Evolutionary conservation across 768 basidiomycete genomes (phyloP), one percentile per base, ranked within the genome.

Genomic region (Cystobasidium ongulense): DNA sequence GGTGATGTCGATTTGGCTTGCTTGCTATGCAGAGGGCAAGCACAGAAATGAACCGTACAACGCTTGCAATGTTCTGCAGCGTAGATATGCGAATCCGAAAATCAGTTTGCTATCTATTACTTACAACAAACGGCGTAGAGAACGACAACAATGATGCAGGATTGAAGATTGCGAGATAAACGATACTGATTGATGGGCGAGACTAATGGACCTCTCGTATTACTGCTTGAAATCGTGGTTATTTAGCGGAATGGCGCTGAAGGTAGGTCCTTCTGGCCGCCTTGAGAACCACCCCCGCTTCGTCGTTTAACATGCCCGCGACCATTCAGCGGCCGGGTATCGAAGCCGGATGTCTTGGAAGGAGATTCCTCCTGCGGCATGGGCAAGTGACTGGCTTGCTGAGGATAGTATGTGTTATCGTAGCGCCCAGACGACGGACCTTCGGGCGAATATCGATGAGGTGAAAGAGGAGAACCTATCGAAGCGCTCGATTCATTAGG

Each of bases 301-400:
- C 68, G 4, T 36, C 68, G 3, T 53, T 71, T 71, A 13, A 71
- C 53, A 36, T 71, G 68, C 31, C 68, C 54, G 7, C 54, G n/a
- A 4, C 68, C 68, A 4, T 39, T 33, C 7, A 18, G 17, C 29
- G 68, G 52, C 10, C 25, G 11, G 4, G 18, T n/a, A 25, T 71
- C 68, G 27, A 39, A 71, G 52, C 68, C 54, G 4, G 68, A 35
- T 2, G 68, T 59, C 36, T 38, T 25, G 33, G 41, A 31, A 1
- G 65, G 65, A 13, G 41, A 50, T 8, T 52, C 65, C 11, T 25
- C 29, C 21, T 50, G 41, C n/a, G 27, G 43, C 13, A 21, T 57
- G 15, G 68, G 68, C 27, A 38, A 5, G 2, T 43, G 68, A 54
- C 27, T 29, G 27, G 33, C 50, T 36, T 52, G 57, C 57, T 59